Evolutionary conservation across 257 asterid species (phyloP), one percentile per base, ranked within the genome.

Genomic region (Verbena officinalis): DNA sequence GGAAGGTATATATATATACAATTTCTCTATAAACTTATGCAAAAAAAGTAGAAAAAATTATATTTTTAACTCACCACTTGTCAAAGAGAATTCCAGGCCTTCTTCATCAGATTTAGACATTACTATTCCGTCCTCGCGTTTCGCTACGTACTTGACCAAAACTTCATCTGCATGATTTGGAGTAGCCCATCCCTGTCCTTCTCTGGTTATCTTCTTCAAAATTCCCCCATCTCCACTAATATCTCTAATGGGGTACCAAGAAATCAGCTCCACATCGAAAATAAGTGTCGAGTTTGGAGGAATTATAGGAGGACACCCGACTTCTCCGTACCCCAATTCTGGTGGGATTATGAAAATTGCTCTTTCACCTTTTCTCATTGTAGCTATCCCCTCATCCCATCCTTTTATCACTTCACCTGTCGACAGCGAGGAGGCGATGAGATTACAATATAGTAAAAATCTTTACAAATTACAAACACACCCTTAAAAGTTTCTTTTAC

Each of bases 171-270:
- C 68, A 51, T 73, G 55, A 68, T 72, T 83, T 15, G 94, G 90
- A 64, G 88, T 83, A 36, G 94, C 88, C 90, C 94, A 86, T 2
- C 90, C 94, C 55, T 86, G 72, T 17, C 94, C 94, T 75, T 86
- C 88, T 65, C 49, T 73, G 0, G 45, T 59, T 31, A 81, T 83
- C 62, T 86, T 86, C 77, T 86, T 86, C 59, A 81, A n/a, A 15
- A 86, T 54, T 10, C 86, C 86, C 62, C 94, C 94, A 73, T 86
- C 87, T 7, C 86, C 88, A 40, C 57, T 58, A 0, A 86, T 52
- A 54, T 86, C 90, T 67, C 88, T 77, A 9, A 86, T 38, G 59
- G 88, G 82, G 67, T 39, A 72, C 94, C 94, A 86, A 5, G 78
- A 81, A 43, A 83, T 11, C 55, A 86, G 46, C 64, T 83, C 86